phyloP scores from a whole-genome alignment of 2,329 filamentous ascomycete species.

The Alternaria sp. region DNA sequence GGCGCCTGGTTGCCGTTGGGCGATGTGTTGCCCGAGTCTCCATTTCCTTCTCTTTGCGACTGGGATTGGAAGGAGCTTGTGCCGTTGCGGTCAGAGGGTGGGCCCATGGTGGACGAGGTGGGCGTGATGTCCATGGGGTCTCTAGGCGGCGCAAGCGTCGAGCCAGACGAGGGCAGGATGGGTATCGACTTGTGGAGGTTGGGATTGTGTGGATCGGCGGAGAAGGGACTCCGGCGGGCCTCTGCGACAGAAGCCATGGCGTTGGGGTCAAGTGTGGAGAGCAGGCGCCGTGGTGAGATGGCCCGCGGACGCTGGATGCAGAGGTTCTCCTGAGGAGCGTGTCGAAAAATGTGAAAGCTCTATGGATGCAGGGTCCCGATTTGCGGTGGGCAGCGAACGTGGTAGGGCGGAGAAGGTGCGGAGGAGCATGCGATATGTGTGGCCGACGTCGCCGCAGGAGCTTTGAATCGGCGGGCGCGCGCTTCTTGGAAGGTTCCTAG shows the following conservation, averaged over 20 bases:
- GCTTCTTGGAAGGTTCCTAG: conserved; percentile 10
- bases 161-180: conserved; percentile 59
- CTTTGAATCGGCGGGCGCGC: conserved; percentile 8
- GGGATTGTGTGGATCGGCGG: conserved; percentile 52
- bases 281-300: conserved; percentile 22
- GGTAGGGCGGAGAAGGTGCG: conserved; percentile 19
- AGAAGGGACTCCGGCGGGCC: conserved; percentile 58
- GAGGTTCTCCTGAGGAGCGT: conserved; percentile 4
- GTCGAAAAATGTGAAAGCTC: conserved; percentile 11
- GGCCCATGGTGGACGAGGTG: conserved; percentile 56
- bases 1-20: conserved; percentile 53
- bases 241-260: conserved; percentile 58
- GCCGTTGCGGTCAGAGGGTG: conserved; percentile 58
- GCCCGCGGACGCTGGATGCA: background rate
- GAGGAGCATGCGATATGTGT: conserved; percentile 26
- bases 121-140: conserved; percentile 65
- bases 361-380: conserved; percentile 21
- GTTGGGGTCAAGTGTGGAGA: conserved; percentile 18
- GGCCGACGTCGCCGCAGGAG: conserved; percentile 21
- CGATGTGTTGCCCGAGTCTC: conserved; percentile 43
- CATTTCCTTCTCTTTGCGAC: conserved; percentile 32
- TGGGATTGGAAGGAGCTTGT: conserved; percentile 15
- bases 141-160: conserved; percentile 55
- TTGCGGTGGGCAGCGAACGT: conserved; percentile 11
- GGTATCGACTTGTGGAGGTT: conserved; percentile 62